Base-by-base conservation (phyloP, 129 eudicot genomes). In the Deinandra increscens region DNA sequence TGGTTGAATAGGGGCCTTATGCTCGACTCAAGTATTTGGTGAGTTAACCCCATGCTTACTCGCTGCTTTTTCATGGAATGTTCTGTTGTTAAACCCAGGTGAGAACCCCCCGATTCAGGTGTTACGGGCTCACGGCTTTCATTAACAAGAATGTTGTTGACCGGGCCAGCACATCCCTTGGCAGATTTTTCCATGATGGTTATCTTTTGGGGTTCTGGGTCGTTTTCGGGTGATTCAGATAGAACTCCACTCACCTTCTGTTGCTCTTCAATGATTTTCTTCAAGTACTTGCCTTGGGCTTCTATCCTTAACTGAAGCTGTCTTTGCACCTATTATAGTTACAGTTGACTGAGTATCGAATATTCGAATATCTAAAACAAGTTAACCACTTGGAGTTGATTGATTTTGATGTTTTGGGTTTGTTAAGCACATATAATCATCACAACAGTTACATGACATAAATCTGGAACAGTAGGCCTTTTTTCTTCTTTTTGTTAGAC, bases 201-300 rank as follows among this genome's bases (percentile, higher is more conserved):
- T 43, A 66, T 61, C 9, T 44, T 70, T 68, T 81, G 77, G 46
- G 88, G 55, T 69, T 78, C 84, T 56, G 69, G 81, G 20, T n/a
- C 23, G 64, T 44, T 75, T 75, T 9, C 80, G 0, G 88, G 81
- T n/a, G 54, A 68, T 36, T 83, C 89, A 31, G 91, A 60, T 26
- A 81, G 83, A 60, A 75, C 91, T 58, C 89, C 92, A 51, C 84
- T 70, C n/a, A 86, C 81, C 67, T 83, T 80, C 41, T 86, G 96
- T 68, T 86, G 96, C 70, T 89, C 96, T 79, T 89, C 96, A 17
- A 89, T 83, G 41, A 89, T 89, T 80, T 89, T 89, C 76, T 89
- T 85, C 75, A 89, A 70, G 75, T 89, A 89, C 73, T 85, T 86
- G 73, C 96, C 91, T 81, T 89, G 96, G 70, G 96, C 92, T 80